Base-by-base conservation (phyloP, 345 rosid species). In the Aegle marmelos region DNA sequence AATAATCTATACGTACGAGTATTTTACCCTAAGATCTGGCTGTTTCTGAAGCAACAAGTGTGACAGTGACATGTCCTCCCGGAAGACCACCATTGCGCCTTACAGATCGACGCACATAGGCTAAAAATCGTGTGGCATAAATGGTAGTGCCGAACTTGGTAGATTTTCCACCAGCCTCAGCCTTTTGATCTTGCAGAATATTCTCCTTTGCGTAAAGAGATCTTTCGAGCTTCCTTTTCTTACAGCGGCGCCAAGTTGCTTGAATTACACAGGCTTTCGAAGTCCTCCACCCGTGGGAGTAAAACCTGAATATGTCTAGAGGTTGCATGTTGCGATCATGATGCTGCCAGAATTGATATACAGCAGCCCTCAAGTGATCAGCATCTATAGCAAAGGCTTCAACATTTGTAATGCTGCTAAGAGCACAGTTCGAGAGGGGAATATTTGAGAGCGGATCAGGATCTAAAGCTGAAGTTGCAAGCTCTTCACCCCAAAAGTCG, bases 261-360 rank as follows among this genome's bases (percentile, higher is more conserved):
- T 70, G 45, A 19, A 71, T 69, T 11, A 27, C 8, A 56, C 21
- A 13, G 34, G 31, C 75, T 34, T 62, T 63, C 34, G 50, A 88
- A 1, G 84, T 79, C 80, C 87, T 82, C 88, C 89, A 86, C 69
- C 82, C 83, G 69, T 64, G 81, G 0, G 88, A 88, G 76, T 82
- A 78, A 76, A 82, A 76, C 85, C 88, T 80, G 77, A 83, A 86
- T 0, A 82, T 69, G 9, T 41, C 34, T 2, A 1, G 9, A 16
- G 2, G 5, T 4, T n/a, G 19, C 28, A 31, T 56, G 21, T 50
- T 50, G 56, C 21, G 56, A 54, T 4, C 2, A 22, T 2, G 4
- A 33, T 2, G 50, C 10, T 7, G 50, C 48, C 48, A 30, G 31
- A 56, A 54, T 54, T 56, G 21, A 22, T 41, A 31, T 17, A 13